Evolutionary conservation across 805 yeast species (phyloP).

Genomic region (Hanseniaspora thailandica): DNA sequence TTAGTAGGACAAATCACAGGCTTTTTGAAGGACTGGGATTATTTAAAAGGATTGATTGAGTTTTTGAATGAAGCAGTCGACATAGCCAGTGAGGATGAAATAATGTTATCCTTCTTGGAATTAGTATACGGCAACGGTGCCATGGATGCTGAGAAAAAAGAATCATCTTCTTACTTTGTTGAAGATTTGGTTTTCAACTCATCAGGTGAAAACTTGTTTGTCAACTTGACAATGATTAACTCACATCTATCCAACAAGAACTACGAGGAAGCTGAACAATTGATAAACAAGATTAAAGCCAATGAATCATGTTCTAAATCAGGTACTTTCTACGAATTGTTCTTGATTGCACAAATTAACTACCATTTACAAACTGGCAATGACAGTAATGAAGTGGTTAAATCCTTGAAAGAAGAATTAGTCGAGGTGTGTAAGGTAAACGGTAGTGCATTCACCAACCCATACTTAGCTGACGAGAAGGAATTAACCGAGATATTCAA

Average conservation of each 20-base stretch:
- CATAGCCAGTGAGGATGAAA: slow-evolving; percentile 46
- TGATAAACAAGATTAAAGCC: slow-evolving; percentile 39
- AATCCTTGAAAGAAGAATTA: slow-evolving; percentile 30
- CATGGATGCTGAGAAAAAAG: slow-evolving; percentile 31
- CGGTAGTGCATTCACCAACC: slow-evolving; percentile 31
- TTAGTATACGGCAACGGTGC: slow-evolving; percentile 47
- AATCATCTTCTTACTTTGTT: slow-evolving; percentile 48
- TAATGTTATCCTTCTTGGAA: slow-evolving; percentile 67
- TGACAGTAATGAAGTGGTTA: slow-evolving; percentile 21
- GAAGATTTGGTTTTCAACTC: slow-evolving; percentile 49
- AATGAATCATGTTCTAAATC: slow-evolving; percentile 31
- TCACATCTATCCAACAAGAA: slow-evolving; percentile 70
- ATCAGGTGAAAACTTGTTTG: slow-evolving; percentile 32
- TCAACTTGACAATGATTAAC: slow-evolving; percentile 50
- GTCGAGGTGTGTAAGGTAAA: slow-evolving; percentile 29
- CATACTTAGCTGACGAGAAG: slow-evolving; percentile 44
- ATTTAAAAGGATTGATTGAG: slow-evolving; percentile 11
- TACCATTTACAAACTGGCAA: slow-evolving; percentile 46
- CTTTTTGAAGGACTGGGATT: slow-evolving; percentile 15
- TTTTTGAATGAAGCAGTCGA: slow-evolving; percentile 30
- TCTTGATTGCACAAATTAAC: slow-evolving; percentile 55
- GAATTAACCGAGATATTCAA: slow-evolving; percentile 59
- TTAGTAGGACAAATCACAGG: slow-evolving; percentile 7
- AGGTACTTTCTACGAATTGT: slow-evolving; percentile 35
- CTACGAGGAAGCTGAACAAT: slow-evolving; percentile 69